These are phyloP conservation scores for Metarhizium anisopliae DNA, from an alignment of 2,329 filamentous ascomycete genomes.

Conservation along the genomic window DNA sequence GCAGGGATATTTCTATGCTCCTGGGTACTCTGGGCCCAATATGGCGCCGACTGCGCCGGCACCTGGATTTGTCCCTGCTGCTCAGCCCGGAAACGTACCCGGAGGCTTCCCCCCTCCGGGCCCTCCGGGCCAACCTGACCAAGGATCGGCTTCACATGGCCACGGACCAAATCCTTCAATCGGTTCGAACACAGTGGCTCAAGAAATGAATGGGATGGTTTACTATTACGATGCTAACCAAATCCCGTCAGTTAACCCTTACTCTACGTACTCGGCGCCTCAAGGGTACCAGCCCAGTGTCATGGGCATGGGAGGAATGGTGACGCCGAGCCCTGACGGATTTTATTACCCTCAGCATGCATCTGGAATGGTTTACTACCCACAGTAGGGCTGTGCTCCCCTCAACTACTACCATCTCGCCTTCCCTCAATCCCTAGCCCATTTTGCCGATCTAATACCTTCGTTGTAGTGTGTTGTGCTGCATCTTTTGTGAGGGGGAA, in stretches of 20 bases:
- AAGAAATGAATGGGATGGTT: conserved; percentile 92
- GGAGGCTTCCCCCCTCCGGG: conserved; percentile 32
- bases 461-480: conserved; percentile 6
- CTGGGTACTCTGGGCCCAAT: conserved; percentile 36
- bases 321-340: conserved; percentile 56
- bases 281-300: conserved; percentile 48
- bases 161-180: conserved; percentile 15
- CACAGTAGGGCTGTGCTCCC: conserved; percentile 37
- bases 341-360: conserved; percentile 61
- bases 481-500: neutral
- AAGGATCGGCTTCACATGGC: conserved; percentile 20
- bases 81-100: conserved; percentile 35
- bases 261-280: conserved; percentile 37
- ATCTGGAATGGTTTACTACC: conserved; percentile 51
- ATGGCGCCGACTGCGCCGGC: conserved; percentile 42
- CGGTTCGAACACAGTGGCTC: conserved; percentile 51
- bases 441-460: conserved; percentile 21
- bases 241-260: conserved; percentile 44
- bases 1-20: conserved; percentile 62
- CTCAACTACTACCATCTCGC: conserved; percentile 12
- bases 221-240: conserved; percentile 87
- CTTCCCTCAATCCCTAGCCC: conserved; percentile 15
- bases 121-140: conserved; percentile 33
- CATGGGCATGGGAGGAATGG: conserved; percentile 71
- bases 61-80: conserved; percentile 48